Evolutionary conservation across 208 protist genomes (phyloP).

Genomic region (Leishmania arabica): DNA sequence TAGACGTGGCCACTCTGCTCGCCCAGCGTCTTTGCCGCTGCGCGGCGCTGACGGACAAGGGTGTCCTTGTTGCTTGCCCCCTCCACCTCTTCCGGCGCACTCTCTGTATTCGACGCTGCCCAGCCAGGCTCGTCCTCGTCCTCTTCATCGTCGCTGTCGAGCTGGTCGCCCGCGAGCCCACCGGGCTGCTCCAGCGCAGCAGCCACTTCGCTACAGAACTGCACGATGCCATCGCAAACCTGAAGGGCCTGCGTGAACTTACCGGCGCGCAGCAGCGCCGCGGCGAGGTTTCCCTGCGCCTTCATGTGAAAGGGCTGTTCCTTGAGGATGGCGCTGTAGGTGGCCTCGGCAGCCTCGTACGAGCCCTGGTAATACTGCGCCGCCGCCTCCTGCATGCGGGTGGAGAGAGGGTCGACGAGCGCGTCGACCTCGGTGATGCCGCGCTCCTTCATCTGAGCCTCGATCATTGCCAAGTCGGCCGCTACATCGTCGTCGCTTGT

Average conservation of each 20-base stretch:
- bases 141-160: slow-evolving; percentile 87
- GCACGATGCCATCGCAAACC: slow-evolving; percentile 67
- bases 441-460: slow-evolving; percentile 38
- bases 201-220: slow-evolving; percentile 83
- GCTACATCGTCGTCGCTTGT: slow-evolving; percentile 59
- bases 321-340: slow-evolving; percentile 67
- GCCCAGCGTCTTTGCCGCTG: slow-evolving; percentile 60
- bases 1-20: slow-evolving; percentile 89
- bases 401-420: slow-evolving; percentile 29
- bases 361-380: slow-evolving; percentile 65
- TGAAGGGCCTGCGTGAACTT: slow-evolving; percentile 69
- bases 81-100: not conserved
- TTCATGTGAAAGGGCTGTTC: slow-evolving; percentile 54
- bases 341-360: slow-evolving; percentile 54
- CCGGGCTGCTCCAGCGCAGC: slow-evolving; percentile 76
- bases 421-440: slow-evolving; percentile 22
- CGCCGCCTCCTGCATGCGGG: slow-evolving; percentile 64
- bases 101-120: not conserved
- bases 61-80: slow-evolving; percentile 27
- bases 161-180: slow-evolving; percentile 43
- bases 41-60: slow-evolving; percentile 47
- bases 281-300: slow-evolving; percentile 77
- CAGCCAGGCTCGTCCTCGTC: slow-evolving; percentile 51
- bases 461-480: slow-evolving; percentile 56
- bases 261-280: slow-evolving; percentile 69